These are phyloP conservation scores for Suillus plorans DNA, from an alignment of 768 basidiomycete species.

Conservation along the genomic window DNA sequence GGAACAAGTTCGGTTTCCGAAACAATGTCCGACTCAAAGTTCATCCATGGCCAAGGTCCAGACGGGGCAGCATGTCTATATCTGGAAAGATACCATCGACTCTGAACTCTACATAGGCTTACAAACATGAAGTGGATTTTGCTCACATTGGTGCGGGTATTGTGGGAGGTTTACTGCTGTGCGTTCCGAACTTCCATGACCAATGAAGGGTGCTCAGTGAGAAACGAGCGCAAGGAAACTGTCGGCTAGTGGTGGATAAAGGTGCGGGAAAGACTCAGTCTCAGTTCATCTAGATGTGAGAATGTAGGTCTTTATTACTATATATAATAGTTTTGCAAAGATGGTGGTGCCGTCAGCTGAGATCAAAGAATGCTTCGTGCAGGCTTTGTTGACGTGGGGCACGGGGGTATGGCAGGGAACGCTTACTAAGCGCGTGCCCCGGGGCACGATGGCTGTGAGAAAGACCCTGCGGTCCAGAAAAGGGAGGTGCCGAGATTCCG, in stretches of 20 bases:
- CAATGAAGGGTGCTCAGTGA: not conserved
- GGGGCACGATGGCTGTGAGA: too few species aligned
- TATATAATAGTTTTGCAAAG: not conserved
- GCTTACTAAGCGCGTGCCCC: too few species aligned
- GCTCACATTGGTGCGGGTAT: conserved; percentile 28
- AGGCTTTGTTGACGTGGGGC: too few species aligned
- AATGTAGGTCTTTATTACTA: not conserved
- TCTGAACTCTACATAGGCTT: not conserved
- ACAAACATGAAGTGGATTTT: not conserved
- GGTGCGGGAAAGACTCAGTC: not conserved
- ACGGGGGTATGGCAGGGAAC: too few species aligned
- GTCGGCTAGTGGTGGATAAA: not conserved
- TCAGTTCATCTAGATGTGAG: too few species aligned
- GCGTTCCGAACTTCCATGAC: not conserved
- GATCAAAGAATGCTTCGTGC: not conserved
- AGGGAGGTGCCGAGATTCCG: too few species aligned
- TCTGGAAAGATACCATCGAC: not conserved
- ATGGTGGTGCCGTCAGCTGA: not conserved
- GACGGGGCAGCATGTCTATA: conserved; percentile 42
- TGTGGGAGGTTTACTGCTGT: conserved; percentile 9
- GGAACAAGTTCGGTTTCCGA: conserved; percentile 10
- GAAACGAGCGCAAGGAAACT: not conserved
- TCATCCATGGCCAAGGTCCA: conserved; percentile 34
- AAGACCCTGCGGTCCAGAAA: too few species aligned
- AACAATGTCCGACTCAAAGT: not conserved